Evolutionary conservation across 768 basidiomycete genomes (phyloP), one percentile per base, ranked within the genome.

Genomic region (Trametes elegans): DNA sequence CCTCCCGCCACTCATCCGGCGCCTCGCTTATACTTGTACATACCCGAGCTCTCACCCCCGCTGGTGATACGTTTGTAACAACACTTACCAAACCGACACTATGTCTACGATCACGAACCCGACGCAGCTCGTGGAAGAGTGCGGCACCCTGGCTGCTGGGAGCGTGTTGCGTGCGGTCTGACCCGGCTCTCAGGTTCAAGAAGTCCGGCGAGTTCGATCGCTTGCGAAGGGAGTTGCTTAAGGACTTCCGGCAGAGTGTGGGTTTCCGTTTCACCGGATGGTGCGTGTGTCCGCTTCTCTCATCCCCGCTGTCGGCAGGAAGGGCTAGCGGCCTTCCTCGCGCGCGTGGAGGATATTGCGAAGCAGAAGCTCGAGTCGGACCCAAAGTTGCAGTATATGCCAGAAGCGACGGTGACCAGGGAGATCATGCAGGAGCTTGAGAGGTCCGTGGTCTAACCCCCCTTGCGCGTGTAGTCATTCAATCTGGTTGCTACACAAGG

Each of bases 131-230:
- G 79, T 87, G 8, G 81, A 83, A 66, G 85, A 84, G 87, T 85
- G 76, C 64, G 41, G 32, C 26, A 26, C 13, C 4, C 32, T 34
- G n/a, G n/a, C 27, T 28, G 19, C 14, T 31, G 14, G 9, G 47
- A n/a, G 23, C 8, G 34, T 21, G 31, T 14, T 11, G 27, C n/a
- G 21, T 16, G 35, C 21, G 16, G 5, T 16, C 58, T 50, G 56
- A 58, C 41, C 42, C 38, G 34, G n/a, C 16, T 34, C 29, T 28
- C 60, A 90, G 88, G 62, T 90, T 88, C 74, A 89, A 90, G 70
- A 85, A 84, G 62, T 87, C 86, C 10, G 88, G 87, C 26, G 86
- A 90, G 70, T 89, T 88, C 60, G 87, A 90, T 61, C 80, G 84
- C 21, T 66, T 89, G 58, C 78, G 88, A 44, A 79, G 80, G 45